Conservation (phyloP, 2,329 filamentous ascomycete species). For the Colletotrichum agaves region DNA sequence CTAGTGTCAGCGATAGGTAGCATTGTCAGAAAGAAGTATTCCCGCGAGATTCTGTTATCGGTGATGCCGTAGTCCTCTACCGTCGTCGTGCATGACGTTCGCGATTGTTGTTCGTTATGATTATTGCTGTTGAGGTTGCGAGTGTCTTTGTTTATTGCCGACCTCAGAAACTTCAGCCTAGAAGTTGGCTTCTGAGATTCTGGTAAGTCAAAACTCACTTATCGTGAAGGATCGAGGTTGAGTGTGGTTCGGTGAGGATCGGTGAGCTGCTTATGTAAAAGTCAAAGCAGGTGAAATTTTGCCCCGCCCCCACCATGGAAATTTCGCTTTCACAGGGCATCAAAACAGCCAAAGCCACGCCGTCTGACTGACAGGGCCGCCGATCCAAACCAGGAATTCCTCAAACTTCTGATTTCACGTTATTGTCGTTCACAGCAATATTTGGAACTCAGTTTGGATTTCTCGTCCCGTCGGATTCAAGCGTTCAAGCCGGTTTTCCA, state of each 20-base stretch:
- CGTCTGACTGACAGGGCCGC: slow-evolving; percentile 16
- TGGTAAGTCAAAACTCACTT: too few relatives aligned
- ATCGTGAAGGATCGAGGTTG: too few relatives aligned
- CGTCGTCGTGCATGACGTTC: too few relatives aligned
- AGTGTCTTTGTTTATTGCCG: too few relatives aligned
- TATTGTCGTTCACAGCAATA: too few relatives aligned
- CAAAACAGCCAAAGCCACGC: slow-evolving; percentile 16
- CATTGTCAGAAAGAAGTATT: slow-evolving; percentile 2
- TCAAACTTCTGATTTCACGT: not conserved
- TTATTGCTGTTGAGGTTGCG: too few relatives aligned
- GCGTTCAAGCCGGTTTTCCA: not conserved
- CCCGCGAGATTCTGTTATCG: not conserved
- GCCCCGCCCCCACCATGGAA: slow-evolving; percentile 40
- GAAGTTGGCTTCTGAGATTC: too few relatives aligned
- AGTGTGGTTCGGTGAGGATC: not conserved
- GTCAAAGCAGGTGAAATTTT: slow-evolving; percentile 33
- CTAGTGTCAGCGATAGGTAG: slow-evolving; percentile 23
- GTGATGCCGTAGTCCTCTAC: too few relatives aligned
- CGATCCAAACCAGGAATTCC: not conserved
- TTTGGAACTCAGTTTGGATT: too few relatives aligned
- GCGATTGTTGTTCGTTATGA: too few relatives aligned
- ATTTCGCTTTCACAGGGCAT: slow-evolving; percentile 36
- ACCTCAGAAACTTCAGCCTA: too few relatives aligned
- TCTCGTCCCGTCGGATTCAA: not conserved
- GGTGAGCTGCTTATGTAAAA: slow-evolving; percentile 38